A percentile compares a stretch with the other conserved stretches of the same genome.
phyloP scores from a whole-genome alignment of 345 rosid species.

The Raphanus sativus region DNA sequence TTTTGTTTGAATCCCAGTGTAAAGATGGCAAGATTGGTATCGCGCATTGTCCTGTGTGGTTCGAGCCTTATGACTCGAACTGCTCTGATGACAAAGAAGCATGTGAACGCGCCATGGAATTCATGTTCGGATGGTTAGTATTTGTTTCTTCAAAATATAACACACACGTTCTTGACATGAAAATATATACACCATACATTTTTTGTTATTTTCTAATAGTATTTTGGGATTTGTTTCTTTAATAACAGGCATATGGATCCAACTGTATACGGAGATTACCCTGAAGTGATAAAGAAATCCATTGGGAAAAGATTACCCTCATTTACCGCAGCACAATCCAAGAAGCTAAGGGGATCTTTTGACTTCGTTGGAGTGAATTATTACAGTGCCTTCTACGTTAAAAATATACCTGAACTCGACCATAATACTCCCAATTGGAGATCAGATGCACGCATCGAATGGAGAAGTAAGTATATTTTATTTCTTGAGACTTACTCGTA shows the following conservation, averaged over 20 bases:
- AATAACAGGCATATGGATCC: conserved; percentile 41
- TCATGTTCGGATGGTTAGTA: conserved; percentile 42
- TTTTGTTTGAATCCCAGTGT: conserved; percentile 32
- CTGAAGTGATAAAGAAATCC: conserved; percentile 34
- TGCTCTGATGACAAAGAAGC: conserved; percentile 35
- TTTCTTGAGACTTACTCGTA: neutral
- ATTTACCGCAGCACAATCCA: conserved; percentile 31
- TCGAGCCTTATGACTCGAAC: conserved; percentile 38
- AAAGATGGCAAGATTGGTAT: conserved; percentile 43
- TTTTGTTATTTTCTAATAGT: neutral
- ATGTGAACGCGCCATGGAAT: conserved; percentile 38
- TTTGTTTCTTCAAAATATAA: neutral
- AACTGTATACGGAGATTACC: conserved; percentile 40
- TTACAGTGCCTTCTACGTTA: conserved; percentile 37
- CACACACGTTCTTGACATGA: neutral
- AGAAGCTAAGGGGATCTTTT: conserved; percentile 34
- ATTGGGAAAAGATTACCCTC: conserved; percentile 37
- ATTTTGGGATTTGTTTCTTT: neutral
- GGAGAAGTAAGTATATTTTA: conserved; percentile 40
- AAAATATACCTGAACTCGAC: conserved; percentile 26
- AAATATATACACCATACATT: neutral
- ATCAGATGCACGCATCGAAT: conserved; percentile 42
- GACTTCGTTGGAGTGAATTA: conserved; percentile 42
- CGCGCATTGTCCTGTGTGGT: conserved; percentile 40
- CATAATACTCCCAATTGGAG: conserved; percentile 36